These are phyloP conservation scores for Eucalyptus marginata DNA, from an alignment of 345 rosid genomes.

Conservation along the genomic window DNA sequence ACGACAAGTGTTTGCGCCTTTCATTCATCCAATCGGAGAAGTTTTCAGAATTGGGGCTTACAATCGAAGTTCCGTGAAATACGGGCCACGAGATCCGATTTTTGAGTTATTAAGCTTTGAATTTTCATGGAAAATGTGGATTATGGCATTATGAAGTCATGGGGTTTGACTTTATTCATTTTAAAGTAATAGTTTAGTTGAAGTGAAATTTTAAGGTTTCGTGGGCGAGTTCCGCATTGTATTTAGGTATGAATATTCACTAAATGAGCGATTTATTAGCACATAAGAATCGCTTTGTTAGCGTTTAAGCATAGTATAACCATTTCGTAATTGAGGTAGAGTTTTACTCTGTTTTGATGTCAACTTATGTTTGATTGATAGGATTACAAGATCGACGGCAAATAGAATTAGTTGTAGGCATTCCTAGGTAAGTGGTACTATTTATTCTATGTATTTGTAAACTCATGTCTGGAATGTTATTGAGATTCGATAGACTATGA, in stretches of 20 bases:
- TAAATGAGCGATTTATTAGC: background rate
- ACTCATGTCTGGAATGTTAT: background rate
- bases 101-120: background rate
- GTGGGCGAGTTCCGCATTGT: background rate
- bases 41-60: background rate
- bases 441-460: background rate
- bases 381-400: background rate
- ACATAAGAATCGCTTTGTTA: background rate
- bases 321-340: background rate
- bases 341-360: background rate
- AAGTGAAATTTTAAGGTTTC: too few species aligned
- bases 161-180: background rate
- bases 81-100: accelerated
- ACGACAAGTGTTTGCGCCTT: too few species aligned
- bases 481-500: too few species aligned
- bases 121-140: background rate
- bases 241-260: too few species aligned
- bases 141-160: background rate
- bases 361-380: background rate
- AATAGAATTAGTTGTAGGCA: background rate
- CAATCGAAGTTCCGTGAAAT: too few species aligned
- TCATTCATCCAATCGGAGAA: background rate
- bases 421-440: background rate
- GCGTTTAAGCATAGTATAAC: accelerated
- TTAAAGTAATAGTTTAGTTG: background rate